Evolutionary conservation across 192 early-diverging fungal species (phyloP), one percentile per base, ranked within the genome.

Genomic region (Mortierella alpina): DNA sequence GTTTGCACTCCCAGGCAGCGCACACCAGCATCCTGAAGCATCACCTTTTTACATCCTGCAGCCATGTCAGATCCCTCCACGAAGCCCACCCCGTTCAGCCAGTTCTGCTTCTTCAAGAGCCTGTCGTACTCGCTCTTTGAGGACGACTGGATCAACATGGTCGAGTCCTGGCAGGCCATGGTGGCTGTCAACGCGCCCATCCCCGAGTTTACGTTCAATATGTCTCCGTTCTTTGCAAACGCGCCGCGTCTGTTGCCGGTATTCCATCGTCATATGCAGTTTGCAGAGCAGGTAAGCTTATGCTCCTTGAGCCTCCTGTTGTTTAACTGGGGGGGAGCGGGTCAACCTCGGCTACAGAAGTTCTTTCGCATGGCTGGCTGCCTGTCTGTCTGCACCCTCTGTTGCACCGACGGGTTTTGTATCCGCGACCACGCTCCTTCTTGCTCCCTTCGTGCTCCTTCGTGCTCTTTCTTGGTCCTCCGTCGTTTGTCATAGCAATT

Each of bases 161-260:
- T 73, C 54, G 79, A 85, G 56, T 79, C 76, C 46, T 68, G 75
- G 64, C 60, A 73, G 51, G 71, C 80, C 5, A 64, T 85, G 65
- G 73, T 82, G 3, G 69, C 68, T 1, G 73, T 78, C n/a, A 71
- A 77, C 59, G 82, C 75, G 49, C 84, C 84, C 9, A 54, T 79
- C 47, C 54, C 58, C 5, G 80, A 73, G 40, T 59, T 82, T 7
- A 39, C 64, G 11, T 42, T 70, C 53, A 85, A 82, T 62, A 55
- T 85, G 56, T 23, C 76, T 11, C 84, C 84, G 0, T 82, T 78
- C 68, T 85, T 85, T 72, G 71, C 74, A n/a, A 66, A 73, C 7
- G 67, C 80, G 14, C 75, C 72, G 7, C 52, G 67, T 9, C 74
- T 85, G 13, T 51, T 85, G 42, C 72, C 80, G 23, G 59, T 65